Evolutionary conservation across 805 yeast species (phyloP), one percentile per base, ranked within the genome.

Genomic region (Debaryomyces castellii): DNA sequence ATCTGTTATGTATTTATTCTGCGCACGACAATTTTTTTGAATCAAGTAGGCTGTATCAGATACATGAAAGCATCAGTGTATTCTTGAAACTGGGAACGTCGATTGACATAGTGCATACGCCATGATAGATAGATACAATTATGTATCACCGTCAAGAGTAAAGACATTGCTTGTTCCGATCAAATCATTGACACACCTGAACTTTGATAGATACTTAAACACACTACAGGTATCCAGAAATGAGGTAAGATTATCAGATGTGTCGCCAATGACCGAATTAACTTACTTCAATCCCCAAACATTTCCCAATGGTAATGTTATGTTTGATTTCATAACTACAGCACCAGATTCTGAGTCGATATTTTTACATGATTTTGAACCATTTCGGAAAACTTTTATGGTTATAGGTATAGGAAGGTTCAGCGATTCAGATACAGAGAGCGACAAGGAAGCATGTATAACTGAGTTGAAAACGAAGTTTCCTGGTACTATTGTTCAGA

Each of bases 281-380:
- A 64, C 59, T 21, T 57, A 74, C 54, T 90, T 90, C 72, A 87
- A 87, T 53, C 97, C 98, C 1, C 94, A 85, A 57, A 84, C 85
- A 0, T 87, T 81, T 55, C 96, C 97, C 1, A 76, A 77, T 41
- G 98, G 98, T 0, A 67, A 85, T 41, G 64, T 92, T 1, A 62
- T 82, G 11, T 87, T 78, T 57, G 83, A 82, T 45, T 81, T 81
- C 51, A 63, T 66, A 10, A 63, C 76, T 1, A 54, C 77, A 0
- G 57, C 67, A 5, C 69, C 77, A 1, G 84, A 80, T 45, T 74
- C 73, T n/a, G 82, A 80, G 34, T 75, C 85, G 22, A 64, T 83
- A 5, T 83, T 86, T 43, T 69, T 92, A 35, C 88, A 86, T 53
- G 98, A 92, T 63, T 82, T 92, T 51, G 97, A 94, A 65, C 96